Conservation (phyloP, 805 yeast species). For the Saccharomycopsis lassenensis region DNA sequence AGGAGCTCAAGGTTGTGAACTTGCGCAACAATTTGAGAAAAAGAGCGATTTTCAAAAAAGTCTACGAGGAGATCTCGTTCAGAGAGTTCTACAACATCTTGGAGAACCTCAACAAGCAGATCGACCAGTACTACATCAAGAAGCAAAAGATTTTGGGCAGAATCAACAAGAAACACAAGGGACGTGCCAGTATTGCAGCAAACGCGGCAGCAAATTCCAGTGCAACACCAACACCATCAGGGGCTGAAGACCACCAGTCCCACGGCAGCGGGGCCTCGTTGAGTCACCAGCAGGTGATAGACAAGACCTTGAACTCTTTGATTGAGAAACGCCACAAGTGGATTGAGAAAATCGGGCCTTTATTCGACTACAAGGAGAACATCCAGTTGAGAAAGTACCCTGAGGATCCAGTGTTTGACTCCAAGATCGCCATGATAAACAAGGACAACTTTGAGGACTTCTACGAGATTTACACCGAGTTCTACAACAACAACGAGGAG, state of each 20-base stretch:
- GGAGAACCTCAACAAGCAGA: slow-evolving; percentile 93
- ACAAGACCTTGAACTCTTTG: slow-evolving; percentile 65
- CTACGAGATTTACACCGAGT: slow-evolving; percentile 15
- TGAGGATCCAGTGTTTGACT: slow-evolving; percentile 41
- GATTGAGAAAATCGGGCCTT: slow-evolving; percentile 82
- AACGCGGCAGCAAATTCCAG: too few species aligned
- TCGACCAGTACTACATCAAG: slow-evolving; percentile 85
- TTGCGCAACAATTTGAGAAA: slow-evolving; percentile 58
- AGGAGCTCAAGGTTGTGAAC: slow-evolving; percentile 49
- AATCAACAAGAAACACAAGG: slow-evolving; percentile 43
- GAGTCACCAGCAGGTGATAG: slow-evolving; percentile 55
- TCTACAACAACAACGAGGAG: slow-evolving; percentile 25
- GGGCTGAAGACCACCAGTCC: slow-evolving; percentile 21
- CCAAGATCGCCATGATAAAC: slow-evolving; percentile 17
- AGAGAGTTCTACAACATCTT: slow-evolving; percentile 85
- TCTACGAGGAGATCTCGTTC: slow-evolving; percentile 87
- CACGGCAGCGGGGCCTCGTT: slow-evolving; percentile 25
- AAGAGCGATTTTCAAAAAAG: slow-evolving; percentile 50
- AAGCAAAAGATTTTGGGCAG: slow-evolving; percentile 66
- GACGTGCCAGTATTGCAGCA: slow-evolving; percentile 19
- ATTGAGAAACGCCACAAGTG: slow-evolving; percentile 82
- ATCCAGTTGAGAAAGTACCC: slow-evolving; percentile 67
- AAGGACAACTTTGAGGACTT: slow-evolving; percentile 17
- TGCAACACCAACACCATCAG: slow-evolving; percentile 20
- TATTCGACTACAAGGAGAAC: slow-evolving; percentile 50